Conservation (phyloP, 2,329 filamentous ascomycete species). For the Dactylellina drechsleri region DNA sequence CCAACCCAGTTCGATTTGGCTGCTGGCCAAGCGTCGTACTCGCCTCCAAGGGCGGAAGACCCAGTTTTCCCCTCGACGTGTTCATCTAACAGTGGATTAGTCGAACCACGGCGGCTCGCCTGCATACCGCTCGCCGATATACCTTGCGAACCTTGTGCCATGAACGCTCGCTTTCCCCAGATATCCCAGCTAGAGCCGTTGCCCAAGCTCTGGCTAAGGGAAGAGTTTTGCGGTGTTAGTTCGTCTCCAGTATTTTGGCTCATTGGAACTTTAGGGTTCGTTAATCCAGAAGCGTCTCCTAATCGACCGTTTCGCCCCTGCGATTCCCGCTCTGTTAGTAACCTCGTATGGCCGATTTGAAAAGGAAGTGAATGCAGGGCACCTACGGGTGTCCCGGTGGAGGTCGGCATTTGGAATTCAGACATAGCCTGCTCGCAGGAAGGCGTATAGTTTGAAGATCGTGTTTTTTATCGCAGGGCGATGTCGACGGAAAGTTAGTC, state of each 20-base stretch:
- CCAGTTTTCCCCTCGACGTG: conserved; percentile 58
- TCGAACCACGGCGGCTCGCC: not conserved
- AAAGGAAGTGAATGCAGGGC: not conserved
- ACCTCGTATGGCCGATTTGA: not conserved
- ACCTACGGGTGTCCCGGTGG: conserved; percentile 45
- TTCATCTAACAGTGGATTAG: conserved; percentile 30
- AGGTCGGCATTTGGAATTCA: conserved; percentile 44
- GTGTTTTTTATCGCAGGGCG: not conserved
- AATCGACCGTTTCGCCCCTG: conserved; percentile 49
- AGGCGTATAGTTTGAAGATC: conserved; percentile 1
- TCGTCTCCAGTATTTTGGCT: conserved; percentile 43
- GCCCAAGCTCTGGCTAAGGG: conserved; percentile 49
- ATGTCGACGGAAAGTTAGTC: not conserved
- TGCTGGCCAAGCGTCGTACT: conserved; percentile 57
- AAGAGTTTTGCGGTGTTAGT: conserved; percentile 30
- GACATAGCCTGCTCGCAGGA: not conserved
- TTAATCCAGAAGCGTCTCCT: conserved; percentile 30
- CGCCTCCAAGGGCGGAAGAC: conserved; percentile 57
- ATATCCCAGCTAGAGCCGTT: conserved; percentile 54
- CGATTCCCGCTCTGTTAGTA: conserved; percentile 24
- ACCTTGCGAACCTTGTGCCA: conserved; percentile 44
- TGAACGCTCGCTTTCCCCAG: conserved; percentile 45
- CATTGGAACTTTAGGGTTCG: conserved; percentile 19
- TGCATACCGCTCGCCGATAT: conserved; percentile 9
- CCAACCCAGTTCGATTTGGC: conserved; percentile 57